Conservation (phyloP, 2,329 filamentous ascomycete genomes). For the Ascochyta koolunga region DNA sequence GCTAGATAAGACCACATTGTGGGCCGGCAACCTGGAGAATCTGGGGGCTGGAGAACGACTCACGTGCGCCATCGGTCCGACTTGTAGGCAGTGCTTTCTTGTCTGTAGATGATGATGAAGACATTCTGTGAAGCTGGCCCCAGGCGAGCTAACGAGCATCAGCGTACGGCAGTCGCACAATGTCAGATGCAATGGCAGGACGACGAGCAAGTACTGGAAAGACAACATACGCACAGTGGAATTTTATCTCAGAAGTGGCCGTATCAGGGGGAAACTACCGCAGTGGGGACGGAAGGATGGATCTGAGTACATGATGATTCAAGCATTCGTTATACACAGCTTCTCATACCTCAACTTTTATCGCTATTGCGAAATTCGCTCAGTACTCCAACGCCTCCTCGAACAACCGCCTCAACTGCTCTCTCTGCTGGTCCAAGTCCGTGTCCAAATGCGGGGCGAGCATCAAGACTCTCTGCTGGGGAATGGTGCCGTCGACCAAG, state of each 20-base stretch:
- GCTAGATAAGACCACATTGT: not conserved
- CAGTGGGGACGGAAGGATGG: no score
- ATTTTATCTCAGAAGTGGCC: no score
- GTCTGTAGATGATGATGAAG: not conserved
- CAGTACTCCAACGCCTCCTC: conserved; percentile 54
- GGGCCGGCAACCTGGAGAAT: not conserved
- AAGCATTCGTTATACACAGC: not conserved
- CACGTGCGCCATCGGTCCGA: not conserved
- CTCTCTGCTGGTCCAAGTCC: conserved; percentile 55
- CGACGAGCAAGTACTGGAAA: no score
- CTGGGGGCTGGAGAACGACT: not conserved
- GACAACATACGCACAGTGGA: no score
- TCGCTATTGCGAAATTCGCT: not conserved
- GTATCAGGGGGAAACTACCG: no score
- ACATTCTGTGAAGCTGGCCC: not conserved
- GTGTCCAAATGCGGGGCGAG: conserved; percentile 77
- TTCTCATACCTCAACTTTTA: no score
- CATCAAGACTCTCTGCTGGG: conserved; percentile 88
- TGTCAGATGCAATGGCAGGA: no score
- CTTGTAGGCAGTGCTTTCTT: not conserved
- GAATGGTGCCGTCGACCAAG: conserved; percentile 92
- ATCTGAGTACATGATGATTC: not conserved
- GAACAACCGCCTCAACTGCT: conserved; percentile 56
- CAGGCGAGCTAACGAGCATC: not conserved
- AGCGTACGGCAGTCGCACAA: no score